Evolutionary conservation across 2,329 filamentous ascomycete genomes (phyloP), one percentile per base, ranked within the genome.

Genomic region (Cercospora canescens): DNA sequence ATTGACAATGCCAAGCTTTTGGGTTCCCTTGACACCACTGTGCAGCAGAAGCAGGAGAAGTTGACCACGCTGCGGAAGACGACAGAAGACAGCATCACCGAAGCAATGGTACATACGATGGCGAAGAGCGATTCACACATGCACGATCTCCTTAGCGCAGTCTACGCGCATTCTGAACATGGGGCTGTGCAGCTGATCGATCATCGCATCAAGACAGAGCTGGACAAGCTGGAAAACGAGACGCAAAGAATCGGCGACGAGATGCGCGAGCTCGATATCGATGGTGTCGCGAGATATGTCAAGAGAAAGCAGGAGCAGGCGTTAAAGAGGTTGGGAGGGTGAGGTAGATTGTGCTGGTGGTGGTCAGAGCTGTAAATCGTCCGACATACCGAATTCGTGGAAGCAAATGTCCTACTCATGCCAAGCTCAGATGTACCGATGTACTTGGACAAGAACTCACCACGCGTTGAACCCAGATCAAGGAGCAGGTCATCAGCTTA

Each of bases 161-260:
- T 82, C 32, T 80, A 79, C 67, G 73, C 74, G n/a, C 76, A 81
- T 48, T 73, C 75, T 24, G 56, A 65, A 12, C 71, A 64, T 41
- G 67, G 64, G 0, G 67, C 48, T 4, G 58, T 73, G 1, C 67
- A 66, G 11, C 61, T 76, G 3, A 68, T 71, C 6, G 74, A 76
- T 34, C 60, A 39, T 11, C 67, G 67, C 8, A 39, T 71, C 8
- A 70, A 80, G 32, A 70, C 68, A 5, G 71, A 74, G 26, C 21
- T 82, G 63, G 76, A 76, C 28, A 67, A 66, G 14, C 71, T 82
- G 66, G 80, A 81, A 65, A 64, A 64, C 34, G 72, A 76, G 26
- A 76, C 81, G 37, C 77, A 80, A 66, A 70, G 71, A 4, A 71
- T 79, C 21, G 79, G 79, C 21, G 70, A 75, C n/a, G 72, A 77